A percentile compares a stretch with the other conserved stretches of the same genome.
Conservation (phyloP, 2,329 filamentous ascomycete genomes). For the Penicillium sp. region DNA sequence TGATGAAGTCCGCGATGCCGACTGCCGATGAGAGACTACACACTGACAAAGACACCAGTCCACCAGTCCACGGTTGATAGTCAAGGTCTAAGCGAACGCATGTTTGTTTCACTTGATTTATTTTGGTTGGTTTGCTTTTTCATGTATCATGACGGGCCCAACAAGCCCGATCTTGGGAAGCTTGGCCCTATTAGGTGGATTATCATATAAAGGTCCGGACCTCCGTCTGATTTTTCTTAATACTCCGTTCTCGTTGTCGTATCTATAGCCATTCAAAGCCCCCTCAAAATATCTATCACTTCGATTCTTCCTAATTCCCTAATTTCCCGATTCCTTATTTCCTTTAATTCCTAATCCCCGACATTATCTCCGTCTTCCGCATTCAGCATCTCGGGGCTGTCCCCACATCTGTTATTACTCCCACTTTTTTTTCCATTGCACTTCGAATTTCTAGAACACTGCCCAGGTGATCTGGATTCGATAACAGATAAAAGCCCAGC, state of each 20-base stretch:
- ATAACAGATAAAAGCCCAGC: neutral
- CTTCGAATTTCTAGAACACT: neutral
- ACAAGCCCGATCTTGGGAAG: neutral
- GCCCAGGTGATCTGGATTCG: neutral
- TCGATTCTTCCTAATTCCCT: neutral
- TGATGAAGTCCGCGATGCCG: neutral
- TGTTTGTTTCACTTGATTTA: too few species aligned
- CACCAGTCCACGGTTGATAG: neutral
- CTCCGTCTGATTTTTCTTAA: neutral
- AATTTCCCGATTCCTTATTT: neutral
- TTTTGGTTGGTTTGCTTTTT: neutral
- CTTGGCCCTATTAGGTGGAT: neutral
- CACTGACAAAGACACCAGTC: too few species aligned
- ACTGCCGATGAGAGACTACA: neutral
- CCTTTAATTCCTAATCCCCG: neutral
- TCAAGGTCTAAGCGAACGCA: neutral
- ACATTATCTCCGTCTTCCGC: neutral
- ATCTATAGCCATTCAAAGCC: neutral
- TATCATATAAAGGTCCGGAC: neutral
- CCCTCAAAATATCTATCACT: neutral
- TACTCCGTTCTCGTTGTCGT: neutral
- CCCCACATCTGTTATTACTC: neutral
- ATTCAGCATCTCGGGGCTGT: neutral
- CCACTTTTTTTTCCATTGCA: neutral
- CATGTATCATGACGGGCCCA: neutral